Conservation (phyloP, 129 eudicot species). For the Escallonia herrerae region DNA sequence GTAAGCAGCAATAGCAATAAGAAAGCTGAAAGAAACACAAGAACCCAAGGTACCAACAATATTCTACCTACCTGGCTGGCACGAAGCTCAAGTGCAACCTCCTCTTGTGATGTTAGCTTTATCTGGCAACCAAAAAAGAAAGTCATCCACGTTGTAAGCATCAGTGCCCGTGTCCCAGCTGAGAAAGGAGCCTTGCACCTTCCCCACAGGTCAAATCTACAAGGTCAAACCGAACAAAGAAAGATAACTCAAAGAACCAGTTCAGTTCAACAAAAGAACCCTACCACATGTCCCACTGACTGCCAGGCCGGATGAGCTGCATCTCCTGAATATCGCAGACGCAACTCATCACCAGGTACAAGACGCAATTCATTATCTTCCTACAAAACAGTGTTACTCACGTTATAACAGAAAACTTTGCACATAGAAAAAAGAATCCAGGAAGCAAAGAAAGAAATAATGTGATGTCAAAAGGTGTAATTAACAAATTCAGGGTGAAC, state of each 20-base stretch:
- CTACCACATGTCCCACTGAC: constrained; percentile 97
- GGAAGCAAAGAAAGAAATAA: background rate
- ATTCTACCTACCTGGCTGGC: constrained; percentile 63
- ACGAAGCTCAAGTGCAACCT: constrained; percentile 95
- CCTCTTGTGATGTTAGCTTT: constrained; percentile 92
- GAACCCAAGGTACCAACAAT: background rate
- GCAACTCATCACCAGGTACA: constrained; percentile 73
- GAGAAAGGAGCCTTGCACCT: no score
- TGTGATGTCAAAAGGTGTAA: background rate
- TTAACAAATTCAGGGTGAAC: background rate
- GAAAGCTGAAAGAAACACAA: constrained; percentile 4
- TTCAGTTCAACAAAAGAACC: background rate
- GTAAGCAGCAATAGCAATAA: constrained; percentile 14
- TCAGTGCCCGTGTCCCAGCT: no score
- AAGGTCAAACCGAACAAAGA: background rate
- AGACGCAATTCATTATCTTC: constrained; percentile 90
- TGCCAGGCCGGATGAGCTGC: constrained; percentile 93
- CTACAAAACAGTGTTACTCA: constrained; percentile 28
- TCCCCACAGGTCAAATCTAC: background rate
- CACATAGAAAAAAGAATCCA: background rate
- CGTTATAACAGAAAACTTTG: background rate
- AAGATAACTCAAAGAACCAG: constrained; percentile 1
- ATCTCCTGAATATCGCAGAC: constrained; percentile 89
- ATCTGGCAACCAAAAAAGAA: constrained; percentile 40
- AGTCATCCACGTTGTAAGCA: background rate